Percentiles rank a stretch among this genome's conserved stretches.
Evolutionary conservation across 2,329 filamentous ascomycete genomes (phyloP).

Genomic region (Paraconiothyrium brasiliense): DNA sequence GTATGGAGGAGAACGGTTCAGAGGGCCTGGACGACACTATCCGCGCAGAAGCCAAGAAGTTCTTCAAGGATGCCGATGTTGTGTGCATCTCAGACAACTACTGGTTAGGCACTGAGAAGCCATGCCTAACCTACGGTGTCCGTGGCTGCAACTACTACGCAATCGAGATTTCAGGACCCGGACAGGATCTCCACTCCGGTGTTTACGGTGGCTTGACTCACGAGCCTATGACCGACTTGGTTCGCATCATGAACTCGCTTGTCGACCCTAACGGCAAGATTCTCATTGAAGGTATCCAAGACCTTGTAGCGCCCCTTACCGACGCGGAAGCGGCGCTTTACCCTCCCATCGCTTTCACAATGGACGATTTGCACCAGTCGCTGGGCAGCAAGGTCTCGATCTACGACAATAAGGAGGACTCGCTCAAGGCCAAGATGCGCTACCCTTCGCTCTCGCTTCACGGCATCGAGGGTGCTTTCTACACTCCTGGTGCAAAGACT

Average conservation of each 20-base stretch:
- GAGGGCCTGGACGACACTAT: constrained; percentile 97
- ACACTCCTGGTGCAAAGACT: constrained; percentile 92
- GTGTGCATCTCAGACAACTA: constrained; percentile 99
- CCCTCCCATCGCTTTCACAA: constrained; percentile 88
- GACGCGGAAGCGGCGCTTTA: constrained; percentile 90
- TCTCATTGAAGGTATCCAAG: constrained; percentile 89
- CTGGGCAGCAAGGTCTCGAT: constrained; percentile 90
- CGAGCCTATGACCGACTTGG: constrained; percentile 97
- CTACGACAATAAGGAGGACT: constrained; percentile 86
- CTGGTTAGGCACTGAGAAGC: constrained; percentile 99
- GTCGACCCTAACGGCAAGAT: constrained; percentile 94
- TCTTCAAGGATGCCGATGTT: constrained; percentile 93
- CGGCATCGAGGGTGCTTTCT: constrained; percentile 95
- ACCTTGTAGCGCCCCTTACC: constrained; percentile 89
- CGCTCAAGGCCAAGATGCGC: constrained; percentile 95
- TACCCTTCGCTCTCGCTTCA: constrained; percentile 94
- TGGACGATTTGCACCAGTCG: constrained; percentile 93
- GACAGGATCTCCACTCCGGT: constrained; percentile 92
- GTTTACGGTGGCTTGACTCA: constrained; percentile 97
- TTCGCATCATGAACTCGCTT: constrained; percentile 80
- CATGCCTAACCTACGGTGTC: constrained; percentile 95
- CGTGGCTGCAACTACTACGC: constrained; percentile 99
- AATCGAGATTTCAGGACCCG: constrained; percentile 88
- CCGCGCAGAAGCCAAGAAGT: constrained; percentile 87
- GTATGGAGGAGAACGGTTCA: constrained; percentile 99